Evolutionary conservation across 306 rosid genomes (phyloP).

Genomic region (Gastrolobium villosum): DNA sequence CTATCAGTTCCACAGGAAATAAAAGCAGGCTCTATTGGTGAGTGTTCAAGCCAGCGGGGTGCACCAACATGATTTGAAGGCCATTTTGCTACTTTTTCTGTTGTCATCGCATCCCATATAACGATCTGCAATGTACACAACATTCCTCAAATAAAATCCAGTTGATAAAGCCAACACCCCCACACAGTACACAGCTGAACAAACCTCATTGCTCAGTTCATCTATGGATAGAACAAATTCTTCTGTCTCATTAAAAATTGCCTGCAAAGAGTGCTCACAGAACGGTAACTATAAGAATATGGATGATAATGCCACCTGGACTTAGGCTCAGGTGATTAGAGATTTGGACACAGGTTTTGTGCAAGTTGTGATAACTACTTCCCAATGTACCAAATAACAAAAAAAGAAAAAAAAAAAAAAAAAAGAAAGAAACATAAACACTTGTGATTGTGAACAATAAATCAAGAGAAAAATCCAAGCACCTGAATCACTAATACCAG

Average conservation of each 20-base stretch:
- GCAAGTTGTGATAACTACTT: not conserved
- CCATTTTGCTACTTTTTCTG: slow-evolving; percentile 85
- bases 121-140: slow-evolving; percentile 69
- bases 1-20: slow-evolving; percentile 88
- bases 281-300: slow-evolving; percentile 22
- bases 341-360: not conserved
- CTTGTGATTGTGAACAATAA: slow-evolving; percentile 8
- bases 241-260: slow-evolving; percentile 80
- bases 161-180: slow-evolving; percentile 17
- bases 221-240: slow-evolving; percentile 88
- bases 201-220: slow-evolving; percentile 90
- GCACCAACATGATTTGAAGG: slow-evolving; percentile 91
- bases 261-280: slow-evolving; percentile 60
- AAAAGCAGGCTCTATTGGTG: slow-evolving; percentile 76
- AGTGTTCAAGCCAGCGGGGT: slow-evolving; percentile 96
- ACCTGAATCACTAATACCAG: slow-evolving; percentile 24
- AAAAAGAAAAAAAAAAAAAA: too few species aligned
- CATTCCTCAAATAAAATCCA: slow-evolving; percentile 43
- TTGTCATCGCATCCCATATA: slow-evolving; percentile 86
- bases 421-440: not conserved
- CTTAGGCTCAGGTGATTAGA: not conserved
- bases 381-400: not conserved
- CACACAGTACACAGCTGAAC: slow-evolving; percentile 41
- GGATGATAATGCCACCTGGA: slow-evolving; percentile 9
- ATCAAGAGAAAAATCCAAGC: slow-evolving; percentile 16